Base-by-base conservation (phyloP, 768 basidiomycete species). In the Tulasnella sp. region DNA sequence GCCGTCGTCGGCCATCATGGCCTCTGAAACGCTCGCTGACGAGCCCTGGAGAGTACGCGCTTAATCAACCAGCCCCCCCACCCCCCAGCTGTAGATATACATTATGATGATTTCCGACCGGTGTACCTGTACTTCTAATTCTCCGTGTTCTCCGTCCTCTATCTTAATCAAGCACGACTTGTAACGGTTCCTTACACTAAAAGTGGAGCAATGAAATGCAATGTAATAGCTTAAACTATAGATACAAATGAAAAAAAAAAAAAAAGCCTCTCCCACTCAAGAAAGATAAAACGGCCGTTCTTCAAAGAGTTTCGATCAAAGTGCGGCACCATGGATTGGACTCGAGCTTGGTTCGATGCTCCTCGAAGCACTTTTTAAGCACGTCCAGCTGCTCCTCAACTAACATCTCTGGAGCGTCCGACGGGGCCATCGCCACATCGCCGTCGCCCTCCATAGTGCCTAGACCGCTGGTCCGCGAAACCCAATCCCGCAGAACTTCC, bases 271-370 rank as follows among this genome's bases (percentile, higher is more conserved):
- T 9, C 7, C 7, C 15, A 58, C 22, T 58, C 54, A 29, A 29
- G 8, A n/a, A 19, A 58, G 3, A 11, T 17, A 22, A 54, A 6
- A 1, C 4, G 22, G 4, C 7, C 3, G n/a, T 7, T 2, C 29
- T n/a, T 78, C 69, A 86, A 39, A 86, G 76, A 9, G 85, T 83
- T 0, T 81, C 79, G 34, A 94, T 83, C 40, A 93, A 81, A 34
- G 87, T 87, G 80, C 88, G 87, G 71, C 92, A 83, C 96, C 96
- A 98, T 1, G 86, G 81, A 79, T 96, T 98, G 36, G 83, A 85
- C 80, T 96, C 91, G 64, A 98, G 89, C 72, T 86, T 86, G 9
- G 90, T 87, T 78, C 85, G 87, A 82, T 89, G 92, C 79, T 88
- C 83, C 19, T 89, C 88, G 15, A 93, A 87, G 78, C 89, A 90